Evolutionary conservation across 371 early-diverging fungal species (phyloP).

Genomic region (Mortierella sp.): DNA sequence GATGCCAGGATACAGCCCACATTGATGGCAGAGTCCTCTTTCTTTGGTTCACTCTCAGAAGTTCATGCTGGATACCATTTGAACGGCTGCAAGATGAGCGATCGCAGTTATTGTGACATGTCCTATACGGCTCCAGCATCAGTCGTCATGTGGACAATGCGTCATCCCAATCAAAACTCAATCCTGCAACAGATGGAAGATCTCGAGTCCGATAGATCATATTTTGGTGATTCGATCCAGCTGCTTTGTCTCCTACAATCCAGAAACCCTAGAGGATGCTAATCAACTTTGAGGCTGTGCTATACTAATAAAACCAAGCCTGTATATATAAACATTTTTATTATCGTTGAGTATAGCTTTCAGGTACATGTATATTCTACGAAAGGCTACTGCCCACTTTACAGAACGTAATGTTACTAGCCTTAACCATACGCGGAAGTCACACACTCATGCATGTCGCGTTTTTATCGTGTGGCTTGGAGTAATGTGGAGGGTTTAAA

Average conservation of each 20-base stretch:
- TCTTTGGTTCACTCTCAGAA: conserved; percentile 66
- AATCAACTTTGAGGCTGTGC: not conserved
- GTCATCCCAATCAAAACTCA: conserved; percentile 59
- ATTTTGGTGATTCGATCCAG: conserved; percentile 75
- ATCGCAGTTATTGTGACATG: conserved; percentile 66
- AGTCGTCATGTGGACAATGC: conserved; percentile 68
- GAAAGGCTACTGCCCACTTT: too few species aligned
- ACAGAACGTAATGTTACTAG: too few species aligned
- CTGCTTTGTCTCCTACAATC: conserved; percentile 69
- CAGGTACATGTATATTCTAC: too few species aligned
- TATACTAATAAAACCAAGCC: not conserved
- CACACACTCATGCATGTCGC: too few species aligned
- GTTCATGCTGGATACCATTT: conserved; percentile 70
- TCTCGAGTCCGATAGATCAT: conserved; percentile 64
- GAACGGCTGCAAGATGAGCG: conserved; percentile 63
- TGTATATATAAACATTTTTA: too few species aligned
- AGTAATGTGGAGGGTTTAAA: too few species aligned
- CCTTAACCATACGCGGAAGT: too few species aligned
- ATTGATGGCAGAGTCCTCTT: conserved; percentile 66
- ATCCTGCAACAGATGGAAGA: conserved; percentile 64
- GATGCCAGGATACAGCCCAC: conserved; percentile 66
- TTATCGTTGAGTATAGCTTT: too few species aligned
- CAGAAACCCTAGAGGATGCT: conserved; percentile 45
- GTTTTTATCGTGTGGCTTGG: too few species aligned
- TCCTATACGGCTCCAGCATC: conserved; percentile 74